phyloP scores from a whole-genome alignment of 169 alveolate species.

The Amoebophrya sp. region DNA sequence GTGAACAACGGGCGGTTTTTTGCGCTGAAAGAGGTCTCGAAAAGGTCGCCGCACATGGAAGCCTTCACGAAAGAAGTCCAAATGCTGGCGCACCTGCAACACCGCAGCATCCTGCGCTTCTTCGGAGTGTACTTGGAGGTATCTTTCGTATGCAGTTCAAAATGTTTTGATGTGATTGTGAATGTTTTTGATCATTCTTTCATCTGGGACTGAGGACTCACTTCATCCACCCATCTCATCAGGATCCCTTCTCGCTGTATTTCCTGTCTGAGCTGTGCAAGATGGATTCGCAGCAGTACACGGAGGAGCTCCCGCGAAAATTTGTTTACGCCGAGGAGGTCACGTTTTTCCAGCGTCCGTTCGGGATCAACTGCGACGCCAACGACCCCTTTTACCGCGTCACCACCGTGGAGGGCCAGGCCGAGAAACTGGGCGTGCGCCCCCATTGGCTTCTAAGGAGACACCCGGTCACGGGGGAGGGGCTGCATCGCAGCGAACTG shows the following conservation, averaged over 20 bases:
- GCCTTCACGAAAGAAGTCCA: not conserved
- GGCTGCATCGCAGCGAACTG: not conserved
- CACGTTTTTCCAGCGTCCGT: not conserved
- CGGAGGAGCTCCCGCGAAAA: not conserved
- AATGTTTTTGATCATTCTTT: no score
- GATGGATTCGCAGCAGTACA: not conserved
- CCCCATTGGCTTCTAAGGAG: not conserved
- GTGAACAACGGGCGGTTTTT: not conserved
- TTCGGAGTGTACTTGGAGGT: not conserved
- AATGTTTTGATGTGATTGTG: no score
- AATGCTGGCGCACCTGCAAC: not conserved
- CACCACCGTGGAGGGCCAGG: not conserved
- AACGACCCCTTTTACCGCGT: not conserved
- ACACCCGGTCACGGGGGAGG: not conserved
- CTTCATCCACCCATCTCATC: not conserved
- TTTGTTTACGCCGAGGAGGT: not conserved
- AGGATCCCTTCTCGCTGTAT: not conserved
- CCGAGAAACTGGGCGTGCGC: not conserved
- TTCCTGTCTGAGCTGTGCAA: not conserved
- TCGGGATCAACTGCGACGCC: not conserved
- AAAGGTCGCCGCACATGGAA: not conserved
- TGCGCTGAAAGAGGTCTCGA: not conserved
- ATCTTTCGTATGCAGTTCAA: no score
- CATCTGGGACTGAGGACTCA: no score
- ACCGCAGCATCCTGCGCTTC: not conserved